These are phyloP conservation scores for Cryptomeria japonica DNA, from an alignment of 75 land plant genomes.

Conservation along the genomic window DNA sequence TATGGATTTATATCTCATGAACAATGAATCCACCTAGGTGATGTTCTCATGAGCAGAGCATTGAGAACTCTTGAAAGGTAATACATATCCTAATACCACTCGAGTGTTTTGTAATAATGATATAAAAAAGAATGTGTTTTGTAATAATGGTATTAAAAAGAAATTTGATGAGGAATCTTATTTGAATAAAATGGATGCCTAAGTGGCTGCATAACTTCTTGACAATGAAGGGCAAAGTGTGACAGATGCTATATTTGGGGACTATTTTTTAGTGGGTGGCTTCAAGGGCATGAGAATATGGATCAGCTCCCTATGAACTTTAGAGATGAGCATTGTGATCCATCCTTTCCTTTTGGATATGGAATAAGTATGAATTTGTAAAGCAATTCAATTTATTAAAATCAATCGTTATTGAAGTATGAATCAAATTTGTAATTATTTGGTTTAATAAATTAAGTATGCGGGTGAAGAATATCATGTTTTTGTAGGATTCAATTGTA, in stretches of 20 bases:
- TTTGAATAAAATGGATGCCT: constrained; percentile 64
- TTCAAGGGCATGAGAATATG: constrained; percentile 39
- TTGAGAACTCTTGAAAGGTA: no score
- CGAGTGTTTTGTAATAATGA: constrained; percentile 60
- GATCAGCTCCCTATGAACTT: constrained; percentile 72
- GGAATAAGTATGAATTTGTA: constrained; percentile 48
- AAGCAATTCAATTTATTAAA: background rate
- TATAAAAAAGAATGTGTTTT: constrained; percentile 79
- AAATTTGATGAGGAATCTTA: constrained; percentile 66
- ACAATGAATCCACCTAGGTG: constrained; percentile 9
- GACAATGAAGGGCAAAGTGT: constrained; percentile 39
- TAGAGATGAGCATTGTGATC: constrained; percentile 58
- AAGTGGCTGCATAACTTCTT: constrained; percentile 41
- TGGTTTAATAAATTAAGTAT: background rate
- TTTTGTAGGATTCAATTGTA: no score
- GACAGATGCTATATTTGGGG: constrained; percentile 44
- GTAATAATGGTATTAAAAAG: constrained; percentile 80
- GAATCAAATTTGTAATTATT: constrained; percentile 7
- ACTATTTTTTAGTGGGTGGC: constrained; percentile 34
- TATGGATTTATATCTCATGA: no score
- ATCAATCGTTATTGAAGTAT: no score
- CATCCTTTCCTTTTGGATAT: constrained; percentile 82
- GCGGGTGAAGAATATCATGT: no score
- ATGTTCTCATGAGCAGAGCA: constrained; percentile 61
- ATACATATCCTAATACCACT: constrained; percentile 32